These are phyloP conservation scores for Suillus spraguei DNA, from an alignment of 768 basidiomycete species.

Conservation along the genomic window DNA sequence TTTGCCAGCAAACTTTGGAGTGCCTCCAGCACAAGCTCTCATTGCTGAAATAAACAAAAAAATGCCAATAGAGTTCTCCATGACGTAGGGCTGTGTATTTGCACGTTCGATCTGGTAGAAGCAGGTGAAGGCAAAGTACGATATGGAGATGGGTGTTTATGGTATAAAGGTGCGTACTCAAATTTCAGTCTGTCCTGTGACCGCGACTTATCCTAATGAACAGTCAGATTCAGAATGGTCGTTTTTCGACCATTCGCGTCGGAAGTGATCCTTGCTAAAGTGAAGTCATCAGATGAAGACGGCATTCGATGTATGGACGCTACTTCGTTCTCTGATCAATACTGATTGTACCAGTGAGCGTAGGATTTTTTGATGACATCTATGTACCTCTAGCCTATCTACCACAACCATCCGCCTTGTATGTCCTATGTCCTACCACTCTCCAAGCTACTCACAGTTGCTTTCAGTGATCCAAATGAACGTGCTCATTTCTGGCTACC, in stretches of 20 bases:
- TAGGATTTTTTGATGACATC: slow-evolving; percentile 95
- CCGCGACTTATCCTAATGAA: not conserved
- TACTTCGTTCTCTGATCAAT: not conserved
- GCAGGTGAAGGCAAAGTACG: slow-evolving; percentile 91
- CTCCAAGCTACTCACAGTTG: slow-evolving; percentile 4
- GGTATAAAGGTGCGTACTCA: slow-evolving; percentile 78
- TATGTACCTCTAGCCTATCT: slow-evolving; percentile 80
- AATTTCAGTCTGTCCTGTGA: not conserved
- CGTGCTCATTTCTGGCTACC: slow-evolving; percentile 86
- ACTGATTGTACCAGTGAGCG: slow-evolving; percentile 54
- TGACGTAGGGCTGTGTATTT: slow-evolving; percentile 89
- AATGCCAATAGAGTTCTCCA: slow-evolving; percentile 89
- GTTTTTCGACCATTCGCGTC: slow-evolving; percentile 90
- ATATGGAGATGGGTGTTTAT: slow-evolving; percentile 93
- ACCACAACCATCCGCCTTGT: slow-evolving; percentile 84
- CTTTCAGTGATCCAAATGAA: slow-evolving; percentile 73
- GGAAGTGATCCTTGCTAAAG: slow-evolving; percentile 88
- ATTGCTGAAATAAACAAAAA: slow-evolving; percentile 91
- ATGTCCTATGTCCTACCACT: slow-evolving; percentile 27
- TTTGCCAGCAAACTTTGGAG: slow-evolving; percentile 84
- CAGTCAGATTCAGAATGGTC: slow-evolving; percentile 88
- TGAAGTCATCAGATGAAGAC: slow-evolving; percentile 83
- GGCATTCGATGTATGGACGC: slow-evolving; percentile 74
- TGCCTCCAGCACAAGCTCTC: slow-evolving; percentile 77
- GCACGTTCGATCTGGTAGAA: slow-evolving; percentile 84